These are phyloP conservation scores for Dactylellina sp. DNA, from an alignment of 2,329 filamentous ascomycete species.

Conservation along the genomic window DNA sequence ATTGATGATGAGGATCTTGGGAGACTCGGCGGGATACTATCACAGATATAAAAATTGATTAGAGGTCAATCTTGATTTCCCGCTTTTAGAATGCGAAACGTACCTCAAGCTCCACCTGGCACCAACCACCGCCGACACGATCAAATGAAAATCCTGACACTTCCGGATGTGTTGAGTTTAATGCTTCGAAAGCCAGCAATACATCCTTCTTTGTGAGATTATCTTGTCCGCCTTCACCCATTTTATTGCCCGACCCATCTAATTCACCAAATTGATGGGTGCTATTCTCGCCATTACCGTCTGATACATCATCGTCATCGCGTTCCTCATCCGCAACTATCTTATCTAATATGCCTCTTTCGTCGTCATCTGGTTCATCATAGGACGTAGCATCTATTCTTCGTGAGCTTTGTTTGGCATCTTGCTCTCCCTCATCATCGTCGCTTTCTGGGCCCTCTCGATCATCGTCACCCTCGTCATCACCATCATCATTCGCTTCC, in stretches of 20 bases:
- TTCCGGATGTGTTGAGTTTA: slow-evolving; percentile 35
- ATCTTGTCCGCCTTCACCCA: slow-evolving; percentile 6
- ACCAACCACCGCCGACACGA: slow-evolving; percentile 77
- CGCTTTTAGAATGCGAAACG: neutral
- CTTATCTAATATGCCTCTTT: slow-evolving; percentile 70
- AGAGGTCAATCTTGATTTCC: slow-evolving; percentile 60
- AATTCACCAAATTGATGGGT: slow-evolving; percentile 58
- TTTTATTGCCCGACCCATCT: slow-evolving; percentile 8
- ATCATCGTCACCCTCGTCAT: slow-evolving; percentile 11
- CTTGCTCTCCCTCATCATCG: slow-evolving; percentile 81
- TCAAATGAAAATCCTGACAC: slow-evolving; percentile 85
- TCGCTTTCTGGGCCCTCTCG: slow-evolving; percentile 71
- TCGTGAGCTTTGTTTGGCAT: slow-evolving; percentile 82
- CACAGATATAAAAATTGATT: too few species aligned
- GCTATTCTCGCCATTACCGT: slow-evolving; percentile 65
- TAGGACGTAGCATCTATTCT: slow-evolving; percentile 84
- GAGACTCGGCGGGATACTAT: slow-evolving; percentile 77
- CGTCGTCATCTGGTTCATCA: slow-evolving; percentile 91
- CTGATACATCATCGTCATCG: slow-evolving; percentile 70
- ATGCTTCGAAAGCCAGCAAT: slow-evolving; percentile 26
- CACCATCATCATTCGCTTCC: slow-evolving; percentile 29
- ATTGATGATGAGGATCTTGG: slow-evolving; percentile 93
- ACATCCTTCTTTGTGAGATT: slow-evolving; percentile 45
- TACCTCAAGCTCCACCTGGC: slow-evolving; percentile 79
- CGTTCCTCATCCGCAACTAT: slow-evolving; percentile 68